Conservation (phyloP, 2,329 filamentous ascomycete genomes). For the Scopulariopsis brevicaulis region DNA sequence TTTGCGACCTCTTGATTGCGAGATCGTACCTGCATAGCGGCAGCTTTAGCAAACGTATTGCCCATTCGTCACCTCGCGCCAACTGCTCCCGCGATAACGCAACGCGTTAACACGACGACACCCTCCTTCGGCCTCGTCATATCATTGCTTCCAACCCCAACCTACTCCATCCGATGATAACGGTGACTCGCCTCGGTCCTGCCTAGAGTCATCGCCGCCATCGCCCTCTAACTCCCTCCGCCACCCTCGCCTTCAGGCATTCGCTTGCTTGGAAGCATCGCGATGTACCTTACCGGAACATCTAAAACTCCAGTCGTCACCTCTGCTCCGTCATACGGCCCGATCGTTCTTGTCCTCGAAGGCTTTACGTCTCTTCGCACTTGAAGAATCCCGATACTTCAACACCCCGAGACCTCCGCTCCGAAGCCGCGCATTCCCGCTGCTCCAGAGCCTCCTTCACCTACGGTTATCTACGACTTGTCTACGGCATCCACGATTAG, state of each 20-base stretch:
- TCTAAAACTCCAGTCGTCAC: slow-evolving; percentile 47
- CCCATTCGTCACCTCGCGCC: background rate
- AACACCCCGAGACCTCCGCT: slow-evolving; percentile 27
- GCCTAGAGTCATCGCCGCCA: slow-evolving; percentile 2
- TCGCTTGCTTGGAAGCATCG: slow-evolving; percentile 14
- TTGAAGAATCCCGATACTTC: slow-evolving; percentile 28
- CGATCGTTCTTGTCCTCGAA: slow-evolving; percentile 33
- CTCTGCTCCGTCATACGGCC: slow-evolving; percentile 49
- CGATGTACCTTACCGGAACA: slow-evolving; percentile 47
- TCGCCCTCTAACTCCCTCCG: slow-evolving; percentile 1
- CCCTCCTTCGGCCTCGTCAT: background rate
- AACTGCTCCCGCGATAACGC: background rate
- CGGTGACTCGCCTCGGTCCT: background rate
- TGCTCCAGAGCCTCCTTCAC: slow-evolving; percentile 24
- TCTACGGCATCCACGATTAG: slow-evolving; percentile 19
- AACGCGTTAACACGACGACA: background rate
- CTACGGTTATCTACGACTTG: slow-evolving; percentile 21
- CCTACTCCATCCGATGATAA: background rate
- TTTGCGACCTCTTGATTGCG: slow-evolving; percentile 1
- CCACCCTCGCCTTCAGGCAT: slow-evolving; percentile 1
- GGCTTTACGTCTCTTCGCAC: slow-evolving; percentile 24
- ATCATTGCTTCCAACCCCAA: background rate
- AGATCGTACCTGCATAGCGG: slow-evolving; percentile 5
- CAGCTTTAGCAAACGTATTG: background rate
- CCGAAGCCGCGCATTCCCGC: slow-evolving; percentile 11